phyloP scores from a whole-genome alignment of 805 yeast genomes.

The Wilhelminamyces savonicus region DNA sequence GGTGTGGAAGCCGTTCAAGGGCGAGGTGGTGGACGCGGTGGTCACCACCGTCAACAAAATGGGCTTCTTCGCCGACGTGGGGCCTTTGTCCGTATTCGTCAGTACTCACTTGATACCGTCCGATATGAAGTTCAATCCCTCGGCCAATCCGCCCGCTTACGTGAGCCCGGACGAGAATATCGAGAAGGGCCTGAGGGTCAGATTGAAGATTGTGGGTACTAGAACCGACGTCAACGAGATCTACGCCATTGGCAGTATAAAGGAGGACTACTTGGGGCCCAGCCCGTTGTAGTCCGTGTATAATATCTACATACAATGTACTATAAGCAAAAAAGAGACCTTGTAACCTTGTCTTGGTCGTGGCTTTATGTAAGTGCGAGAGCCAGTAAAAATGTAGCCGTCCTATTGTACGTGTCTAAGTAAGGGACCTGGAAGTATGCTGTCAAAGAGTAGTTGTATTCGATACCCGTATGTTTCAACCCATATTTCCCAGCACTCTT shows the following conservation, averaged over 20 bases:
- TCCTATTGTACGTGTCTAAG: neutral
- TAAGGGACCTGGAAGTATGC: neutral
- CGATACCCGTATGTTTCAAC: too few relatives aligned
- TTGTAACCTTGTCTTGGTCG: neutral
- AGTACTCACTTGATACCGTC: slow-evolving; percentile 92
- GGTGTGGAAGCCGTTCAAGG: slow-evolving; percentile 98
- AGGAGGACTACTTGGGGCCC: slow-evolving; percentile 96
- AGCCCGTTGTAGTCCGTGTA: slow-evolving; percentile 28
- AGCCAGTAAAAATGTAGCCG: neutral
- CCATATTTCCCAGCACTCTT: too few relatives aligned
- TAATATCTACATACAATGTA: neutral
- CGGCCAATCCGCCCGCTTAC: slow-evolving; percentile 97
- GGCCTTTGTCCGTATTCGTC: slow-evolving; percentile 91
- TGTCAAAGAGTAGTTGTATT: too few relatives aligned
- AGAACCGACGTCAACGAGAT: slow-evolving; percentile 96
- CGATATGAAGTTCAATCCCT: slow-evolving; percentile 89
- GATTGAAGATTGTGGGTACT: slow-evolving; percentile 95
- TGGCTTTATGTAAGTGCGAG: neutral
- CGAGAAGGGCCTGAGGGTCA: slow-evolving; percentile 87
- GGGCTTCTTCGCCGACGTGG: slow-evolving; percentile 98
- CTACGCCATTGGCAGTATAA: slow-evolving; percentile 95
- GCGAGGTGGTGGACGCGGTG: slow-evolving; percentile 96
- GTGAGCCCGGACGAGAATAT: slow-evolving; percentile 92
- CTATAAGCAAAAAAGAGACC: neutral
- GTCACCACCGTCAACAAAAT: slow-evolving; percentile 90